phyloP scores from a whole-genome alignment of 2,329 filamentous ascomycete genomes.

The Cylindrodendrum hubeiense region DNA sequence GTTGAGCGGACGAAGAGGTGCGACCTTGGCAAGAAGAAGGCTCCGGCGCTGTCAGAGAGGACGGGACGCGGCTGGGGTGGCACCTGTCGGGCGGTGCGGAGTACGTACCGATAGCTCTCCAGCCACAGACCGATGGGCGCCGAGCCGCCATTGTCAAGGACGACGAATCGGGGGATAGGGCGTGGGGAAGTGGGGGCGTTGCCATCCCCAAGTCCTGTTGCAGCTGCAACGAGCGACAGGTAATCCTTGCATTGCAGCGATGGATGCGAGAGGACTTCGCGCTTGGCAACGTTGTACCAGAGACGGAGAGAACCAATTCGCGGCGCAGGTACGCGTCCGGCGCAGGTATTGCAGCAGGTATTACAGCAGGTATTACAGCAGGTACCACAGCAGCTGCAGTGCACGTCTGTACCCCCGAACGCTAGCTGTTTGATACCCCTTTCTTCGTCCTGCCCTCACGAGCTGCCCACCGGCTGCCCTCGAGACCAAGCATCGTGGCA shows the following conservation, averaged over 20 bases:
- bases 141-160: conserved; percentile 7
- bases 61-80: conserved; percentile 26
- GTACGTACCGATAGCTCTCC: conserved; percentile 16
- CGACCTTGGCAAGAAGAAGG: conserved; percentile 12
- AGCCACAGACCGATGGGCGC: conserved; percentile 17
- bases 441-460: neutral
- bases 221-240: neutral
- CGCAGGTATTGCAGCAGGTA: too few species aligned
- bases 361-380: too few species aligned
- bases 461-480: neutral
- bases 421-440: conserved; percentile 3
- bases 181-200: conserved; percentile 20
- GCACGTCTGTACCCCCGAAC: neutral
- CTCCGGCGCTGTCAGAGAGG: conserved; percentile 15
- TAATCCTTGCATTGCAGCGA: conserved; percentile 20
- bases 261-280: neutral
- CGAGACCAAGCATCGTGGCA: conserved; percentile 1
- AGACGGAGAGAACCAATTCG: neutral
- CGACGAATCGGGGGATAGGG: neutral
- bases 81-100: neutral
- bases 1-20: conserved; percentile 1
- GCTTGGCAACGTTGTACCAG: neutral
- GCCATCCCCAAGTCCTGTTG: neutral
- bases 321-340: too few species aligned
- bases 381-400: neutral